Evolutionary conservation across 805 yeast genomes (phyloP).

Genomic region (Saturnispora sanitii): DNA sequence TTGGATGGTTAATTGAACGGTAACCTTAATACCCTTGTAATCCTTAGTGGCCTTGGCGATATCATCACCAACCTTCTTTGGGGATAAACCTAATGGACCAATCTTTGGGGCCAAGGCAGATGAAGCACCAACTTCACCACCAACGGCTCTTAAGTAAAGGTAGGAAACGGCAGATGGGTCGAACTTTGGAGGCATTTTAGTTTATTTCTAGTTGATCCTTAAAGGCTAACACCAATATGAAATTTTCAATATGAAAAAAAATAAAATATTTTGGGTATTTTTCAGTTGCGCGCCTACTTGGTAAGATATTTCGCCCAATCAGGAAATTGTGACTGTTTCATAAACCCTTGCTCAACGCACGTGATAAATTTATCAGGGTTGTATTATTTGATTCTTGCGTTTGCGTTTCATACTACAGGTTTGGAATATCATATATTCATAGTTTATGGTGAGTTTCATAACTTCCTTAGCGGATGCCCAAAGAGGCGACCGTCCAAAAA

Average conservation of each 20-base stretch:
- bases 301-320: background rate
- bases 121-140: conserved; percentile 99
- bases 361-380: background rate
- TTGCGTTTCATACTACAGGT: background rate
- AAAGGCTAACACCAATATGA: background rate
- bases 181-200: conserved; percentile 89
- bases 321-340: conserved; percentile 2
- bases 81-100: conserved; percentile 99
- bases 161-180: conserved; percentile 98
- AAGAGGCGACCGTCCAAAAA: conserved; percentile 46
- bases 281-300: background rate
- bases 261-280: background rate
- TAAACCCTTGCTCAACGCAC: conserved; percentile 2
- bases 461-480: conserved; percentile 46
- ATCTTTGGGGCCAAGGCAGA: conserved; percentile 99
- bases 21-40: conserved; percentile 98
- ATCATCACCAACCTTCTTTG: conserved; percentile 99
- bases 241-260: background rate
- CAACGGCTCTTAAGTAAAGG: conserved; percentile 99
- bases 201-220: conserved; percentile 16
- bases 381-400: background rate
- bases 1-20: conserved; percentile 97
- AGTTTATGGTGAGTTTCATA: conserved; percentile 37
- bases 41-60: conserved; percentile 99
- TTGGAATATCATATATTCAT: background rate